These are phyloP conservation scores for Aspergillus sclerotiicarbonarius DNA, from an alignment of 495 filamentous ascomycete genomes.

Conservation along the genomic window DNA sequence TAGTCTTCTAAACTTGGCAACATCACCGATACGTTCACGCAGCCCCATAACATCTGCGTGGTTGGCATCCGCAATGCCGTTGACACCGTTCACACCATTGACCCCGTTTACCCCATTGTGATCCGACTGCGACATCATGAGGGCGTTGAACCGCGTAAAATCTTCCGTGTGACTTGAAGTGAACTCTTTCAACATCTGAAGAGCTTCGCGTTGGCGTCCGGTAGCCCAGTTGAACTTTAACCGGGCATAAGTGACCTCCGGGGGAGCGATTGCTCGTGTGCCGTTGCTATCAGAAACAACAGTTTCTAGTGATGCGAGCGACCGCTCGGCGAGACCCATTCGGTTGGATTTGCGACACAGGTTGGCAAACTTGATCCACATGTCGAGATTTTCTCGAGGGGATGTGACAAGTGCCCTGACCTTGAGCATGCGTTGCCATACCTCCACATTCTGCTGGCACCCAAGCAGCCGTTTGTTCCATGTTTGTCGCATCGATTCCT, in stretches of 20 bases:
- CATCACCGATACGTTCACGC: constrained; percentile 43
- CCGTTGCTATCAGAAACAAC: constrained; percentile 55
- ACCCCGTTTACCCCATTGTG: constrained; percentile 15
- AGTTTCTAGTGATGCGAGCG: constrained; percentile 76
- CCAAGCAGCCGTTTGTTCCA: constrained; percentile 95
- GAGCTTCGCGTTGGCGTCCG: constrained; percentile 65
- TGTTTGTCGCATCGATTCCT: constrained; percentile 83
- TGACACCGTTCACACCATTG: constrained; percentile 56
- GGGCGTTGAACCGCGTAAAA: constrained; percentile 58
- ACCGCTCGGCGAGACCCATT: constrained; percentile 94
- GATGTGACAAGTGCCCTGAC: constrained; percentile 87
- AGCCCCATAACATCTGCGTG: constrained; percentile 37
- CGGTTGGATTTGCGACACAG: constrained; percentile 93
- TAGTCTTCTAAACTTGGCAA: constrained; percentile 58
- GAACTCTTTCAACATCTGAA: constrained; percentile 78
- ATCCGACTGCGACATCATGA: constrained; percentile 45
- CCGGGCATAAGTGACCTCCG: constrained; percentile 84
- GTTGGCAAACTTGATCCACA: constrained; percentile 99
- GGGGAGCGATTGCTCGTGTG: constrained; percentile 54
- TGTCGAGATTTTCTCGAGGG: constrained; percentile 90
- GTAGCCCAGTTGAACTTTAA: constrained; percentile 94
- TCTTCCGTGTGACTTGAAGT: constrained; percentile 74
- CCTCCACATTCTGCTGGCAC: constrained; percentile 94
- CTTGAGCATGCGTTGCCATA: constrained; percentile 98
- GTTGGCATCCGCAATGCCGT: constrained; percentile 53